A percentile compares a stretch with the other conserved stretches of the same genome.
Evolutionary conservation across 2,329 filamentous ascomycete genomes (phyloP).

Genomic region (Huntiella savannae): DNA sequence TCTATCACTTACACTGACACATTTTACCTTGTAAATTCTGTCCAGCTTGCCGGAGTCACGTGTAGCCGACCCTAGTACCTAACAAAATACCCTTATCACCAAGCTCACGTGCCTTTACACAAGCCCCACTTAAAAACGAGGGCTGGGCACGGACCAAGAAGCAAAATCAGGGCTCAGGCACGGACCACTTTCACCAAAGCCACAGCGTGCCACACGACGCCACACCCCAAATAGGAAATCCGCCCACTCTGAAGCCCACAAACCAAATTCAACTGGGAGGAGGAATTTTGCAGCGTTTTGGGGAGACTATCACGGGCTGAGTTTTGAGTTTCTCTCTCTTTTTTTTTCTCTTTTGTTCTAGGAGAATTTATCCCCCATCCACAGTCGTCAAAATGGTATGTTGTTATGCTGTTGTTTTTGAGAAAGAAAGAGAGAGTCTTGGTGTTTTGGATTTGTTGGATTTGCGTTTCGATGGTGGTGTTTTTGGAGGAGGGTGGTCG

Average conservation of each 20-base stretch:
- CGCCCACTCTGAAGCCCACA: conserved; percentile 25
- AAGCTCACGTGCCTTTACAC: too few relatives aligned
- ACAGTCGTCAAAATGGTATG: conserved; percentile 30
- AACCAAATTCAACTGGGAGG: conserved; percentile 24
- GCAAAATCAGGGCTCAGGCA: conserved; percentile 11
- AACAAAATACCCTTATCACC: too few relatives aligned
- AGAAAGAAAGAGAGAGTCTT: neutral
- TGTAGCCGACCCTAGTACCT: too few relatives aligned
- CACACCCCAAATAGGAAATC: conserved; percentile 19
- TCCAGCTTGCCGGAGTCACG: too few relatives aligned
- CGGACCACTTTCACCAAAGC: conserved; percentile 6
- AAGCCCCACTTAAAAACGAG: conserved; percentile 1
- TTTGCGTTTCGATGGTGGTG: neutral
- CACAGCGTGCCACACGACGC: conserved; percentile 11
- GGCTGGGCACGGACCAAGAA: neutral
- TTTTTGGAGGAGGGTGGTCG: too few relatives aligned
- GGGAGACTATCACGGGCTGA: conserved; percentile 17
- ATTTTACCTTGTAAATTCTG: too few relatives aligned
- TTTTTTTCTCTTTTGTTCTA: conserved; percentile 20
- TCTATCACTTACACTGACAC: too few relatives aligned
- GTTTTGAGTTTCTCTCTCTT: conserved; percentile 15
- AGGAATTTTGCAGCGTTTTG: conserved; percentile 20
- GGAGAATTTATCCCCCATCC: conserved; percentile 24
- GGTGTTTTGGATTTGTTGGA: neutral
- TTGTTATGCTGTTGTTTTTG: conserved; percentile 14